These are phyloP conservation scores for Xerocomellus amylosporus DNA, from an alignment of 768 basidiomycete species.

Conservation along the genomic window DNA sequence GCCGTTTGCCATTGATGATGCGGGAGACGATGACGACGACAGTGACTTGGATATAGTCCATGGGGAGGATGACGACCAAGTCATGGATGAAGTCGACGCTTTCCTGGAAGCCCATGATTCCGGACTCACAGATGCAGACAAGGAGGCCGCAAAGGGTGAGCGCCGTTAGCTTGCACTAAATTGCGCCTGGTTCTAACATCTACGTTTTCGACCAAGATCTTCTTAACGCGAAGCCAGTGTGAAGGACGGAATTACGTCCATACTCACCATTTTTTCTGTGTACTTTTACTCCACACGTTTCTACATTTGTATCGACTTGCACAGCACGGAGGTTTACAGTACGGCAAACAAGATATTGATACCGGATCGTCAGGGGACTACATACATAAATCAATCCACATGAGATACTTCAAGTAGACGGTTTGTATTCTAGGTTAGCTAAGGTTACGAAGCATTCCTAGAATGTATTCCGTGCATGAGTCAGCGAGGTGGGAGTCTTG, in stretches of 20 bases:
- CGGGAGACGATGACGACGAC: slow-evolving; percentile 66
- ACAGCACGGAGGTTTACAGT: background rate
- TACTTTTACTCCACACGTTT: slow-evolving; percentile 13
- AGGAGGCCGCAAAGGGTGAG: slow-evolving; percentile 72
- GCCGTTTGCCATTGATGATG: slow-evolving; percentile 96
- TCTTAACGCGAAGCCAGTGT: slow-evolving; percentile 56
- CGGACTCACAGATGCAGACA: slow-evolving; percentile 76
- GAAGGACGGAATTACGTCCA: background rate
- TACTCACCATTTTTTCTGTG: slow-evolving; percentile 3
- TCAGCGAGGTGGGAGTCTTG: too few species aligned
- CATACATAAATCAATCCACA: too few species aligned
- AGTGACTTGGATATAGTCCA: slow-evolving; percentile 53
- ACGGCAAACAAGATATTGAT: too few species aligned
- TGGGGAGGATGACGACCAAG: slow-evolving; percentile 64
- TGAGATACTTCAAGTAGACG: too few species aligned
- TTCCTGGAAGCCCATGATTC: slow-evolving; percentile 94
- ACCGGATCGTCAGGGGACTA: too few species aligned
- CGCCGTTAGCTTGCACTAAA: background rate
- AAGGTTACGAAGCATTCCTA: too few species aligned
- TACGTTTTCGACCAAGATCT: slow-evolving; percentile 41
- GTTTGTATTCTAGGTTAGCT: too few species aligned
- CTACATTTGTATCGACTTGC: slow-evolving; percentile 8
- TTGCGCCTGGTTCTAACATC: background rate
- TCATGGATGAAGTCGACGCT: slow-evolving; percentile 94
- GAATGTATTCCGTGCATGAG: too few species aligned